These are phyloP conservation scores for Gossypium aridum DNA, from an alignment of 441 rosid genomes.

Conservation along the genomic window DNA sequence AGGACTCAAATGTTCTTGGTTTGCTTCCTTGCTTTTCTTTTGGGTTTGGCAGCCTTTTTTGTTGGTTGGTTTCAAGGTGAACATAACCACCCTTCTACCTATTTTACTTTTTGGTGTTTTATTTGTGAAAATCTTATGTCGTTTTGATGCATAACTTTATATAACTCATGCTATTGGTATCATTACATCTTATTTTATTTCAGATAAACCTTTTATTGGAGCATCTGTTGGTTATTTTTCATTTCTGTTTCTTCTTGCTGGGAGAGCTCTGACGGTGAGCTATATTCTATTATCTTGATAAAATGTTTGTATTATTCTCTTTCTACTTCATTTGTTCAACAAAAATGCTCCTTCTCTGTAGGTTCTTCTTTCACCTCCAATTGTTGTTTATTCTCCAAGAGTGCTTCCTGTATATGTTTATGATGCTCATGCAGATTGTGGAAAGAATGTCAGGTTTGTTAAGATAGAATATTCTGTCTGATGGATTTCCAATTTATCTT, in stretches of 20 bases:
- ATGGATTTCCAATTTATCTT: conserved; percentile 4
- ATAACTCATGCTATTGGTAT: conserved; percentile 5
- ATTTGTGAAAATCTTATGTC: not conserved
- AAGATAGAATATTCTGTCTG: conserved; percentile 11
- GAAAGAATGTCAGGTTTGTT: conserved; percentile 97
- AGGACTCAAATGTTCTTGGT: conserved; percentile 87
- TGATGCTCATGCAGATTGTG: conserved; percentile 99
- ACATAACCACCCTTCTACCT: conserved; percentile 13
- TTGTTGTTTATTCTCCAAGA: conserved; percentile 98
- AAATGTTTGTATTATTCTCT: conserved; percentile 9
- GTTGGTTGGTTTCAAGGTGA: conserved; percentile 93
- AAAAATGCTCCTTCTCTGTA: conserved; percentile 21
- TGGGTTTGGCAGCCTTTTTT: conserved; percentile 99
- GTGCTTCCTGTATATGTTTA: conserved; percentile 98
- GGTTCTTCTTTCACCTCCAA: conserved; percentile 99
- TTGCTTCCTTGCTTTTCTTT: conserved; percentile 91
- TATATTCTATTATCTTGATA: conserved; percentile 13
- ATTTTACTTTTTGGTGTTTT: conserved; percentile 9
- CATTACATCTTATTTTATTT: conserved; percentile 12
- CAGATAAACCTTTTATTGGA: conserved; percentile 96
- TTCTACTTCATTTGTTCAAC: conserved; percentile 16
- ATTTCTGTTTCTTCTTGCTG: conserved; percentile 90
- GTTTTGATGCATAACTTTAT: not conserved
- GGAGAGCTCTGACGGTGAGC: conserved; percentile 97
- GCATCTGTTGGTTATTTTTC: conserved; percentile 99